These are phyloP conservation scores for Yamadazyma triangularis DNA, from an alignment of 1,139 yeast genomes.

Conservation along the genomic window DNA sequence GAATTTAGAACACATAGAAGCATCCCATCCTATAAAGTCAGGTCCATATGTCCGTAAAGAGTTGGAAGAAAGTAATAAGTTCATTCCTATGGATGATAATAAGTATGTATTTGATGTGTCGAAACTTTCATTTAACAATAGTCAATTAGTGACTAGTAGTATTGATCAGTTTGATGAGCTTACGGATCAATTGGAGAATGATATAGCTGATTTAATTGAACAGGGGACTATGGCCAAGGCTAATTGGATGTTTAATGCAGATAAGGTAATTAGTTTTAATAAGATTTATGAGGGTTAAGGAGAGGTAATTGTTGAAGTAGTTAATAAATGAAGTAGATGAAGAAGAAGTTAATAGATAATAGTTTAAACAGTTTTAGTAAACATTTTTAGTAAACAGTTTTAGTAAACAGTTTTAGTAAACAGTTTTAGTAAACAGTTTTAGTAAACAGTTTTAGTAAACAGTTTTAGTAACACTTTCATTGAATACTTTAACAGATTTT, in stretches of 20 bases:
- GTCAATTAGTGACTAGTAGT: conserved; percentile 6
- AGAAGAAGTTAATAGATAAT: too few species aligned
- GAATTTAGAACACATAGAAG: conserved; percentile 1
- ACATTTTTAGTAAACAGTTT: too few species aligned
- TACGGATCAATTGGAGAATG: conserved; percentile 21
- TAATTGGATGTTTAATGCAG: conserved; percentile 34
- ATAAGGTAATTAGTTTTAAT: conserved; percentile 26
- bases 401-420: too few species aligned
- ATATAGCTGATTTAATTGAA: conserved; percentile 23
- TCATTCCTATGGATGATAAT: conserved; percentile 19
- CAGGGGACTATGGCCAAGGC: conserved; percentile 30
- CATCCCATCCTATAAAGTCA: conserved; percentile 7
- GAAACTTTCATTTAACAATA: conserved; percentile 15
- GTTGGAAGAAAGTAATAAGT: conserved; percentile 19
- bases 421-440: too few species aligned
- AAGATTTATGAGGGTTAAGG: too few species aligned
- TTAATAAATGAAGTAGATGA: too few species aligned
- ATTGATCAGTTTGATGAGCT: conserved; percentile 32
- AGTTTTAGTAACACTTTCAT: too few species aligned
- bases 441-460: too few species aligned
- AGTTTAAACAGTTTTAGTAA: too few species aligned
- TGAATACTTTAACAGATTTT: too few species aligned
- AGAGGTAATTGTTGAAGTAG: too few species aligned
- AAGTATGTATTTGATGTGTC: conserved; percentile 15
- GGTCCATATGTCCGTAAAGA: conserved; percentile 21